Conservation (phyloP, 495 filamentous ascomycete genomes). For the Aspergillus carlsbadensis region DNA sequence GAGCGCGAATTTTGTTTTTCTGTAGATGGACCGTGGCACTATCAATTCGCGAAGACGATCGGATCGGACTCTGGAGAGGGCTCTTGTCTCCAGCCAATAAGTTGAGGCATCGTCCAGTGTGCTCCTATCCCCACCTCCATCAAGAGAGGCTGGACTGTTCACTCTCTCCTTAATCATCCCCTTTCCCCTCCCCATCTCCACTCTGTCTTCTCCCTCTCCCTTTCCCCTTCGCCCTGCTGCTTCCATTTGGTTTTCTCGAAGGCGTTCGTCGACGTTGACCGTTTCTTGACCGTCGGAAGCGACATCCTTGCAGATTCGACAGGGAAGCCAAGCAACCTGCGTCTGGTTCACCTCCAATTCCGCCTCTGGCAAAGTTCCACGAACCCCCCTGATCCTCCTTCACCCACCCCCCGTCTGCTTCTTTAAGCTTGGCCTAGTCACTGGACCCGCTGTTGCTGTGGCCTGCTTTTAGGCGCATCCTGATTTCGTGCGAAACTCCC, state of each 20-base stretch:
- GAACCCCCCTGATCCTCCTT: conserved; percentile 26
- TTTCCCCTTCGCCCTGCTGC: background rate
- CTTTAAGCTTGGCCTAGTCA: conserved; percentile 32
- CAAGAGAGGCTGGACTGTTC: background rate
- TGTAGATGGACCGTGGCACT: background rate
- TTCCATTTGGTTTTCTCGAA: conserved; percentile 7
- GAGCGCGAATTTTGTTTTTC: background rate
- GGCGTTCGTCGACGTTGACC: conserved; percentile 1
- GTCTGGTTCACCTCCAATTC: conserved; percentile 13
- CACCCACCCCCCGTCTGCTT: conserved; percentile 18
- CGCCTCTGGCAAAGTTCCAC: conserved; percentile 23
- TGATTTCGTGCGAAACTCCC: conserved; percentile 29
- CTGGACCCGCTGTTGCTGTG: conserved; percentile 33
- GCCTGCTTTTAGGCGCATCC: conserved; percentile 28
- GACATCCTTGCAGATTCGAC: background rate
- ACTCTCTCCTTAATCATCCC: conserved; percentile 25
- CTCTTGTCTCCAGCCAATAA: background rate
- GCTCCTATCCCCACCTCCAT: conserved; percentile 8
- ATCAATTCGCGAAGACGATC: background rate
- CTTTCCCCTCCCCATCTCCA: conserved; percentile 22
- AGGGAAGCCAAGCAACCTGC: background rate
- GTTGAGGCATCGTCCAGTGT: background rate
- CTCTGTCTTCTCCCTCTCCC: conserved; percentile 9
- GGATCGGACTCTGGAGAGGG: background rate
- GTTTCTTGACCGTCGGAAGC: conserved; percentile 1